Percentiles rank a stretch among this genome's conserved stretches.
Conservation (phyloP, 371 early-diverging fungal species). For the Entomophthora muscae region DNA sequence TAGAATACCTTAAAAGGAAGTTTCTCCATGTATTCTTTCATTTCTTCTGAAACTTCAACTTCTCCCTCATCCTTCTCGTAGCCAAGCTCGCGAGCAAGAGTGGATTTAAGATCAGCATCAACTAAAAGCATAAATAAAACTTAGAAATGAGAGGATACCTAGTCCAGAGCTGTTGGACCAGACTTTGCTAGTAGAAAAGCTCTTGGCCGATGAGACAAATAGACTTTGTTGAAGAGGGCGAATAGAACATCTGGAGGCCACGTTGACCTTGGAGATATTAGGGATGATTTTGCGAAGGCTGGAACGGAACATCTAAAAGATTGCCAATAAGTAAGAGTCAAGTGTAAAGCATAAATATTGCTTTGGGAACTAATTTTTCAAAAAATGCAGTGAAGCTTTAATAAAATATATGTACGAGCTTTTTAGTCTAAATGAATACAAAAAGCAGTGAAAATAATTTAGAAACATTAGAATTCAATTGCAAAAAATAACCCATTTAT, state of each 20-base stretch:
- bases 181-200: background rate
- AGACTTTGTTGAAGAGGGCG: background rate
- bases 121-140: conserved; percentile 19
- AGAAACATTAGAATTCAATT: no score
- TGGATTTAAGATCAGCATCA: conserved; percentile 49
- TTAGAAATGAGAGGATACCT: background rate
- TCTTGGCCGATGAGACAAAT: background rate
- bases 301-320: background rate
- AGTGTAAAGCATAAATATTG: no score
- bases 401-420: no score
- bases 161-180: background rate
- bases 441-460: no score
- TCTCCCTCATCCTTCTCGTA: conserved; percentile 59
- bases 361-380: no score
- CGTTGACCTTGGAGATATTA: background rate
- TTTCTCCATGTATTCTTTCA: conserved; percentile 53
- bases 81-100: conserved; percentile 55
- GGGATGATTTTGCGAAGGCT: background rate
- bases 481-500: no score
- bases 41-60: conserved; percentile 39
- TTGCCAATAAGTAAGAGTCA: no score
- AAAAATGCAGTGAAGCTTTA: no score
- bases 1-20: conserved; percentile 50
- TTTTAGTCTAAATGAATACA: no score
- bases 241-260: background rate